Evolutionary conservation across 2,329 filamentous ascomycete species (phyloP).

Genomic region (Neonectria faginata): DNA sequence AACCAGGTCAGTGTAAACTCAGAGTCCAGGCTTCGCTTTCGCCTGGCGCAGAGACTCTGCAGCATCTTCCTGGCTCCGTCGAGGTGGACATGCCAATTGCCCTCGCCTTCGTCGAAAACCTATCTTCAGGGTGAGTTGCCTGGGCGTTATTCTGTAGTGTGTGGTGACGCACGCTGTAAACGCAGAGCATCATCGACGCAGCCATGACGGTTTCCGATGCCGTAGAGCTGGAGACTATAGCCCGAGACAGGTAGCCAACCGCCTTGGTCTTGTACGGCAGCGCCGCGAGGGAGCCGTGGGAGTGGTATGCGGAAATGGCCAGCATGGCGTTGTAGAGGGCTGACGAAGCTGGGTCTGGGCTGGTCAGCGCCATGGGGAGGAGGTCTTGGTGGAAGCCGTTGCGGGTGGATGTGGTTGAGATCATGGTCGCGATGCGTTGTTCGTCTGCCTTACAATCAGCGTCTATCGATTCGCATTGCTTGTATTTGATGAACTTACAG

Average conservation of each 20-base stretch:
- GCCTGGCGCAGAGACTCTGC: slow-evolving; percentile 40
- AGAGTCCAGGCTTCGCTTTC: slow-evolving; percentile 41
- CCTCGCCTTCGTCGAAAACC: slow-evolving; percentile 62
- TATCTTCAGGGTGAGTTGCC: slow-evolving; percentile 32
- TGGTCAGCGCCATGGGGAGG: slow-evolving; percentile 58
- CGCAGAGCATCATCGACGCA: slow-evolving; percentile 63
- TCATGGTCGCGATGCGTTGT: slow-evolving; percentile 55
- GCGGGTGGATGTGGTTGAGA: slow-evolving; percentile 59
- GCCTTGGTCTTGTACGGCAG: slow-evolving; percentile 57
- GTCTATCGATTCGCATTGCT: background rate
- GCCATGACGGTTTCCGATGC: slow-evolving; percentile 55
- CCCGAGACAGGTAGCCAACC: slow-evolving; percentile 54
- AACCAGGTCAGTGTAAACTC: slow-evolving; percentile 60
- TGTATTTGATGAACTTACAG: slow-evolving; percentile 25
- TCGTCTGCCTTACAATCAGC: slow-evolving; percentile 48
- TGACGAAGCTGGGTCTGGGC: slow-evolving; percentile 48
- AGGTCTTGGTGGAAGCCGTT: slow-evolving; percentile 61
- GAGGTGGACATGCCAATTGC: slow-evolving; percentile 59
- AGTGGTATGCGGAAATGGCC: slow-evolving; percentile 58
- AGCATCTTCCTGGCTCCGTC: slow-evolving; percentile 56
- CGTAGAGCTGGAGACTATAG: slow-evolving; percentile 45
- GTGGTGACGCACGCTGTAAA: slow-evolving; percentile 57
- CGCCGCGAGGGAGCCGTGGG: slow-evolving; percentile 53
- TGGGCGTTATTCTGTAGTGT: fast-evolving
- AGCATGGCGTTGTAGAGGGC: slow-evolving; percentile 59